These are phyloP conservation scores for Suillus decipiens DNA, from an alignment of 768 basidiomycete species.

Conservation along the genomic window DNA sequence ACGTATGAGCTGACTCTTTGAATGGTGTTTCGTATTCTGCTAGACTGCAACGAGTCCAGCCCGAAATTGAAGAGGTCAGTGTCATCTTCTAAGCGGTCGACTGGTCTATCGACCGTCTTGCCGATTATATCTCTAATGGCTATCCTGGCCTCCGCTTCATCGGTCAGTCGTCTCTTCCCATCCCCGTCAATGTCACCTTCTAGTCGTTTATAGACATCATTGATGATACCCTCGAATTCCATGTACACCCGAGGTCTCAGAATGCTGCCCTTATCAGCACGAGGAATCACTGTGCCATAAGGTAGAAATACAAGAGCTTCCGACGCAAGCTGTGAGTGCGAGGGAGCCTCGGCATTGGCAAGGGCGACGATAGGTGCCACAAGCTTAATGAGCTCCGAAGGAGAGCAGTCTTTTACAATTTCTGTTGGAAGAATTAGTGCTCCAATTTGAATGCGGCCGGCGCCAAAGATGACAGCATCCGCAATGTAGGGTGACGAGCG, in stretches of 20 bases:
- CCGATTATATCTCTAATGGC: slow-evolving; percentile 19
- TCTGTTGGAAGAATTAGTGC: slow-evolving; percentile 53
- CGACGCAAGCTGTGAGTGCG: slow-evolving; percentile 50
- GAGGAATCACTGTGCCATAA: slow-evolving; percentile 47
- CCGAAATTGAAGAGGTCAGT: slow-evolving; percentile 50
- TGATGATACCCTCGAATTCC: slow-evolving; percentile 48
- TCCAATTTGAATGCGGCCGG: slow-evolving; percentile 49
- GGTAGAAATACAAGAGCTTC: slow-evolving; percentile 55
- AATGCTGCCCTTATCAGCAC: slow-evolving; percentile 54
- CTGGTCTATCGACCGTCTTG: slow-evolving; percentile 23
- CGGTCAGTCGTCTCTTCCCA: slow-evolving; percentile 17
- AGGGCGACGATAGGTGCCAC: slow-evolving; percentile 44
- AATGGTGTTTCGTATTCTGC: slow-evolving; percentile 49
- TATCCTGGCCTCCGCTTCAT: slow-evolving; percentile 16
- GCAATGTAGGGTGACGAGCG: slow-evolving; percentile 47
- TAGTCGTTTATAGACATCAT: slow-evolving; percentile 41
- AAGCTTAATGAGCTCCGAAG: slow-evolving; percentile 35
- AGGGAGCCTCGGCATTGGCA: slow-evolving; percentile 54
- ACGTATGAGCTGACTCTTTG: slow-evolving; percentile 39
- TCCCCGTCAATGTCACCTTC: slow-evolving; percentile 39
- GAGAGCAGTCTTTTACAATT: slow-evolving; percentile 27
- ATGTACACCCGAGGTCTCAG: slow-evolving; percentile 51
- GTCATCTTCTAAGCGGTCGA: slow-evolving; percentile 23
- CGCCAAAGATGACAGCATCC: slow-evolving; percentile 58
- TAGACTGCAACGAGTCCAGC: slow-evolving; percentile 55